Percentiles rank a stretch among this genome's conserved stretches.
phyloP scores from a whole-genome alignment of 1,139 yeast species.

The Arxiozyma slooffiae region DNA sequence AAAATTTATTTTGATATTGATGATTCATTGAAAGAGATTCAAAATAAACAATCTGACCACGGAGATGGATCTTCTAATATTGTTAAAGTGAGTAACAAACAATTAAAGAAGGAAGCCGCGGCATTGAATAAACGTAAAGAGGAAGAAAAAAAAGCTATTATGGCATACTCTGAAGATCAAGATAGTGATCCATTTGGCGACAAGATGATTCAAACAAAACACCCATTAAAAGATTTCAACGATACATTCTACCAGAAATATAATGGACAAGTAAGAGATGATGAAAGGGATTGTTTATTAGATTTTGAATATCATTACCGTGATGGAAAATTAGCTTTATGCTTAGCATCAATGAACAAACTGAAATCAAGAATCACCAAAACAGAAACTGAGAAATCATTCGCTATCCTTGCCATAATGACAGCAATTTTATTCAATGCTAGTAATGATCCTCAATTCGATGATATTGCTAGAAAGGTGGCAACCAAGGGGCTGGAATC shows the following conservation, averaged over 20 bases:
- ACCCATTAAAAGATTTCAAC: slow-evolving; percentile 36
- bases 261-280: slow-evolving; percentile 28
- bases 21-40: slow-evolving; percentile 8
- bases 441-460: slow-evolving; percentile 18
- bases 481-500: slow-evolving; percentile 32
- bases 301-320: slow-evolving; percentile 38
- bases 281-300: slow-evolving; percentile 32
- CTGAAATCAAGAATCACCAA: slow-evolving; percentile 1
- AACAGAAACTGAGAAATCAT: not conserved
- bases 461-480: slow-evolving; percentile 30
- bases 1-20: slow-evolving; percentile 45
- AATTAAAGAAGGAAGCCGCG: slow-evolving; percentile 35
- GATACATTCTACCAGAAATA: slow-evolving; percentile 33
- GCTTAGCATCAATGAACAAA: slow-evolving; percentile 37
- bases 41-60: slow-evolving; percentile 25
- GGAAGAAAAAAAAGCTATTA: slow-evolving; percentile 31
- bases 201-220: slow-evolving; percentile 28
- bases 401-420: not conserved
- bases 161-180: slow-evolving; percentile 29
- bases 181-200: slow-evolving; percentile 41
- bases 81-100: slow-evolving; percentile 24
- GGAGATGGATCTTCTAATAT: slow-evolving; percentile 15
- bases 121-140: slow-evolving; percentile 32
- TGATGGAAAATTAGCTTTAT: slow-evolving; percentile 39
- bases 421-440: slow-evolving; percentile 18